Evolutionary conservation across 2,329 filamentous ascomycete genomes (phyloP), one percentile per base, ranked within the genome.

Genomic region (Lasiodiplodia citricola): DNA sequence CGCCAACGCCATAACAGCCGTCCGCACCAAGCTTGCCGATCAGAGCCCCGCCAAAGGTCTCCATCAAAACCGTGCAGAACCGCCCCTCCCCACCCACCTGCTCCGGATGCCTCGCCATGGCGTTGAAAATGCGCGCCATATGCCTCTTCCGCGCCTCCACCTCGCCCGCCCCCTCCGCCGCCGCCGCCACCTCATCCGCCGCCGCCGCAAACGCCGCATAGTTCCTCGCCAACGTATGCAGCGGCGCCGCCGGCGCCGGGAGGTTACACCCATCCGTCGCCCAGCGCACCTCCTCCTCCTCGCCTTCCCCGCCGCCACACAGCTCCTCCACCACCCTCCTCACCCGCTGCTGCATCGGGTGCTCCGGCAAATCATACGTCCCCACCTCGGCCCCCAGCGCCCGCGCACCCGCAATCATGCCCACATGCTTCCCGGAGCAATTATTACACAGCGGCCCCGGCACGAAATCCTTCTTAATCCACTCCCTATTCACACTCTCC

Each of bases 1-100:
- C 71, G 0, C 80, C 83, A 8, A 86, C 73, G 0, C 79, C 82
- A 71, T 86, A 86, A 58, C 82, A 86, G 0, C 78, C 84, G 71
- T 86, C 83, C 0, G 84, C 84, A 0, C 84, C 84, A 2, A 86
- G 52, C 70, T 87, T 86, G 1, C 84, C 83, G 47, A 85, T 77
- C 0, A 85, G 65, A 0, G 69, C 35, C 0, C 80, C 82, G 2
- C 71, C 54, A 64, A 80, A 85, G 1, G 73, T 73, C 11, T 67
- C 35, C 83, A 85, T 84, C 1, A 86, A 74, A 8, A 71, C 70
- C 0, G 83, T 86, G 60, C 83, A 86, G 71, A 86, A 86, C 0
- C 84, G 75, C 0, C 75, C 79, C 8, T 83, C 78, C 0, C 85
- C 83, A 0, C 75, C 84, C 1, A 86, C 80, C 68, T 83, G 74